Base-by-base conservation (phyloP, 192 early-diverging fungal genomes). In the Entomortierella lignicola region DNA sequence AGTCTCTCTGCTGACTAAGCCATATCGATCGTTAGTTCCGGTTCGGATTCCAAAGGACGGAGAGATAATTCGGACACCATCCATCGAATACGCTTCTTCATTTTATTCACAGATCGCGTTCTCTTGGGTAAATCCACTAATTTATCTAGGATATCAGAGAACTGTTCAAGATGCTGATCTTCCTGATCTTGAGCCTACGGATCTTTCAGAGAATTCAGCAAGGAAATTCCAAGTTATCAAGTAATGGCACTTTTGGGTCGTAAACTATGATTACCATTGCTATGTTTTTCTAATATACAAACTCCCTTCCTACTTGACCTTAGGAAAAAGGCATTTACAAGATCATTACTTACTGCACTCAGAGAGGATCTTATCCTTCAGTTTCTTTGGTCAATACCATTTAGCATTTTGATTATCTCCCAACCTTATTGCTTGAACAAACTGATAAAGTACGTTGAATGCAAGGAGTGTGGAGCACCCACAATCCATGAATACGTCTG, bases 101-200 rank as follows among this genome's bases (percentile, higher is more conserved):
- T n/a, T 83, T 23, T 80, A 80, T 37, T 54, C 54, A 1, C 67
- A 66, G 31, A 32, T 74, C 25, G 55, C 58, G 1, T 83, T 75
- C 43, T 66, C 77, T 0, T 83, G 75, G 75, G 20, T 83, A 6
- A 80, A 75, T 56, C 62, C 82, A 1, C 50, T 83, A 52, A 42
- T 83, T 8, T 61, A 71, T 29, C 70, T 84, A 8, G 92, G 94
- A 13, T 79, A 80, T 26, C 73, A 57, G 47, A 67, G 85, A 31
- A 81, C 84, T 15, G 83, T 95, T 15, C 83, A 85, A 20, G 72
- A 83, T 27, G 66, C 66, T 10, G 90, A 95, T 56, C 56, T 95
- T 10, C 91, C 88, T 55, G 63, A 82, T 3, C 81, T 95, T 8
- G 71, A 82, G 32, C 42, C 69, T 7, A 56, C 69, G 0, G 89